Evolutionary conservation across 257 asterid genomes (phyloP), one percentile per base, ranked within the genome.

Genomic region (Cordia subcordata): DNA sequence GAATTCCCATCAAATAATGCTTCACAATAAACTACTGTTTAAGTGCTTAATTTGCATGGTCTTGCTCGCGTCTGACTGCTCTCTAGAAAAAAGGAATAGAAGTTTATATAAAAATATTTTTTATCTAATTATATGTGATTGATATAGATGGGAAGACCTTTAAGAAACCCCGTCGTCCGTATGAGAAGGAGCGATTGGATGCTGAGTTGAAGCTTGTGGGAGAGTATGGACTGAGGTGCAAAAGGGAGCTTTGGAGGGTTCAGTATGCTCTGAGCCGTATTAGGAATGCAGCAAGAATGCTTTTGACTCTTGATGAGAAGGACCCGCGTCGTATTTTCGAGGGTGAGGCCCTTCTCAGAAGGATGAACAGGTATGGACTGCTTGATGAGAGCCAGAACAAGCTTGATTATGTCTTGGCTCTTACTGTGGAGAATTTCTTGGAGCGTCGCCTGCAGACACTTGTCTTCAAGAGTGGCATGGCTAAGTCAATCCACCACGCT

Each of bases 181-280:
- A 81, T 62, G 96, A 88, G 81, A 88, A 89, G 83, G 96, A 88
- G 64, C 74, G 96, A 4, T 73, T 89, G 67, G 96, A 89, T 74
- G 88, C 96, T 40, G 96, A 89, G 70, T 71, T 89, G 49, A 89
- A 68, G 87, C 87, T 89, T 45, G 95, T 89, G 38, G 94, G 95
- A 27, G 95, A 89, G 53, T 89, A 83, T 74, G 96, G 94, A 23
- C 70, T 86, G 19, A 72, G 96, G 74, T 85, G 95, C 77, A 85
- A 88, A 79, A 83, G 96, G 66, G 96, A 85, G 81, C 79, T 88
- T 12, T 88, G 94, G 96, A 88, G 96, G 81, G 96, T 88, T 32
- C 95, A 88, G 65, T 88, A 85, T 72, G 95, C 88, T 5, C 70
- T 88, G 77, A 88, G 96, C 73, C 87, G 95, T 18, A 88, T 88